These are phyloP conservation scores for Fusarium albidum DNA, from an alignment of 2,329 filamentous ascomycete genomes.

Conservation along the genomic window DNA sequence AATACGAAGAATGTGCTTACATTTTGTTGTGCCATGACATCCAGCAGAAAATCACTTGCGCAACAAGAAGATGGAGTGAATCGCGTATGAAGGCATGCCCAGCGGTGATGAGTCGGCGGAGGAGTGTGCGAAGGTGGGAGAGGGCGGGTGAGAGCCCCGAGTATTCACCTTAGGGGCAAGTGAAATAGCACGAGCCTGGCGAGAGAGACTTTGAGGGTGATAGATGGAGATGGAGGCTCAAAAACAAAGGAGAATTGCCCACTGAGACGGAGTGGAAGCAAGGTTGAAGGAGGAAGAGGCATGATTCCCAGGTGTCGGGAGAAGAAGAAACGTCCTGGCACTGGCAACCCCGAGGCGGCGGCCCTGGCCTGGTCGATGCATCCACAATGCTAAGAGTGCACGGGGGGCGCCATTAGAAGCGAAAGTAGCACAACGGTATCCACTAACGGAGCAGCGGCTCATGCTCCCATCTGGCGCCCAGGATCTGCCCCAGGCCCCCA, in stretches of 20 bases:
- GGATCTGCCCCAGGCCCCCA: background rate
- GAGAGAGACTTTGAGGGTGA: slow-evolving; percentile 2
- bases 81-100: slow-evolving; percentile 45
- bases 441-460: slow-evolving; percentile 28
- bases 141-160: slow-evolving; percentile 13
- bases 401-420: slow-evolving; percentile 46
- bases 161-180: slow-evolving; percentile 7
- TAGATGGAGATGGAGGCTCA: slow-evolving; percentile 28
- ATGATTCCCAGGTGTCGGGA: slow-evolving; percentile 47
- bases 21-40: slow-evolving; percentile 51
- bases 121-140: slow-evolving; percentile 30
- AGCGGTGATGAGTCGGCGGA: slow-evolving; percentile 36
- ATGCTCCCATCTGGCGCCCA: slow-evolving; percentile 9
- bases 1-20: slow-evolving; percentile 39
- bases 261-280: slow-evolving; percentile 43
- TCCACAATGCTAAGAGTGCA: slow-evolving; percentile 46
- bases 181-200: slow-evolving; percentile 1
- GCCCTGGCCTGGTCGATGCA: slow-evolving; percentile 47
- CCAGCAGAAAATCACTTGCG: slow-evolving; percentile 45
- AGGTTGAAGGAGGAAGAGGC: slow-evolving; percentile 47
- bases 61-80: slow-evolving; percentile 44
- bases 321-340: slow-evolving; percentile 51
- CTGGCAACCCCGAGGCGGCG: slow-evolving; percentile 48
- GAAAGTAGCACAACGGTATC: slow-evolving; percentile 38
- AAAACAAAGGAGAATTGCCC: slow-evolving; percentile 39